phyloP scores from a whole-genome alignment of 345 rosid species.

The Lumnitzera racemosa region DNA sequence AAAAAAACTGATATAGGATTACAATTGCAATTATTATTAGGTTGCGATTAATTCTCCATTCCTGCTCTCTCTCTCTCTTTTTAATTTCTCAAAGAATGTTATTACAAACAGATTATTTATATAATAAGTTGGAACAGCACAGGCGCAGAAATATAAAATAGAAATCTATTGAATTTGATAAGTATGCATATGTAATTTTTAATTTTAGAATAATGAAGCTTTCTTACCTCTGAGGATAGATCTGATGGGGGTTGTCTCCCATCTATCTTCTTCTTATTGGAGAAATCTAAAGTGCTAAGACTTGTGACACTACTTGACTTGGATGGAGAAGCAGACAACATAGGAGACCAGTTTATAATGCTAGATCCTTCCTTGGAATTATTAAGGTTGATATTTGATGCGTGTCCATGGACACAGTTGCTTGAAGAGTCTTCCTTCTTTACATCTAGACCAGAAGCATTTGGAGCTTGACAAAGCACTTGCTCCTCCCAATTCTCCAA shows the following conservation, averaged over 20 bases:
- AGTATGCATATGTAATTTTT: background rate
- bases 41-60: too few species aligned
- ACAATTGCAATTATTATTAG: too few species aligned
- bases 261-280: constrained; percentile 25
- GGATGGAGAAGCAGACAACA: constrained; percentile 28
- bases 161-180: too few species aligned
- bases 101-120: too few species aligned
- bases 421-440: constrained; percentile 50
- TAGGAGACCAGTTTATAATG: constrained; percentile 36
- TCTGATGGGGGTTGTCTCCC: constrained; percentile 60
- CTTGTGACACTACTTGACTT: constrained; percentile 61
- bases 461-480: constrained; percentile 42
- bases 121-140: too few species aligned
- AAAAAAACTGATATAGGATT: too few species aligned
- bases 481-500: constrained; percentile 67
- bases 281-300: constrained; percentile 61
- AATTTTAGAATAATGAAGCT: background rate
- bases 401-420: constrained; percentile 31
- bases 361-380: constrained; percentile 12
- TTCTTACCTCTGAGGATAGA: constrained; percentile 63
- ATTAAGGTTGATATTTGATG: constrained; percentile 24
- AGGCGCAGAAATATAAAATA: too few species aligned
- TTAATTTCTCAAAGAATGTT: too few species aligned
- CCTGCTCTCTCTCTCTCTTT: too few species aligned
- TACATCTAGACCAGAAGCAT: constrained; percentile 26